These are phyloP conservation scores for peach (Prunus persica) DNA, from an alignment of 306 rosid species.

Conservation along the genomic window Prunus_persica_NCBIv2 NC_034015.1:13687501-13688000, in stretches of 20 bases:
- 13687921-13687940: too few species aligned
- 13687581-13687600: neutral
- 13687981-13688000: too few species aligned
- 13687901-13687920: too few species aligned
- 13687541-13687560: neutral
- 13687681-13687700: neutral
- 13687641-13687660: neutral
- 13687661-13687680: neutral
- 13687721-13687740: neutral
- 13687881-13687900: too few species aligned
- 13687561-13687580: neutral
- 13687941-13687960: too few species aligned
- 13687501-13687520: slow-evolving; percentile 1
- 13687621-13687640: slow-evolving; percentile 4
- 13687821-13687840: neutral
- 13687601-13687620: neutral
- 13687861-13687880: neutral
- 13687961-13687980: too few species aligned
- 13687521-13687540: neutral
- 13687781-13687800: neutral
- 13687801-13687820: neutral
- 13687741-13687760: neutral
- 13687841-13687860: neutral
- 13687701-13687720: neutral
- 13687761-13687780: neutral